phyloP scores from a whole-genome alignment of 164 flowering plant species.

The Kingdonia uniflora region DNA sequence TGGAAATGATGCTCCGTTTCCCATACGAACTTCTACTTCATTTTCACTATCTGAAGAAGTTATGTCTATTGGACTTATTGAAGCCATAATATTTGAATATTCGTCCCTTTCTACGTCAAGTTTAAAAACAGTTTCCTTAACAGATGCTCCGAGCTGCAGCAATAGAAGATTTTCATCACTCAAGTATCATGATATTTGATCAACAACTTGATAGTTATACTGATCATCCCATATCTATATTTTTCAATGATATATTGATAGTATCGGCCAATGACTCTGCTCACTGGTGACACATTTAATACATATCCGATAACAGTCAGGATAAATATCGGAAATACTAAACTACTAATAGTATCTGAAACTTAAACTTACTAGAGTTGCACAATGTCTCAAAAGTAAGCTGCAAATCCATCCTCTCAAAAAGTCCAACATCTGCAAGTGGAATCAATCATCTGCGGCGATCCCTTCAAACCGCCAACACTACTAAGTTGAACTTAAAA shows the following conservation, averaged over 20 bases:
- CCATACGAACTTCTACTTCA: constrained; percentile 26
- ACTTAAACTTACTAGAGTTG: constrained; percentile 17
- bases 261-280: no score
- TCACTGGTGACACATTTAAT: no score
- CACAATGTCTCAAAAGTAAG: constrained; percentile 12
- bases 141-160: constrained; percentile 17
- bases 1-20: constrained; percentile 9
- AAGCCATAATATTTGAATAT: constrained; percentile 10
- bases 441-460: not conserved
- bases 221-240: no score
- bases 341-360: not conserved
- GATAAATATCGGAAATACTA: not conserved
- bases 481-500: no score
- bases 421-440: constrained; percentile 12
- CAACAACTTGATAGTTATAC: not conserved
- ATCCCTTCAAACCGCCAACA: no score
- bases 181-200: not conserved
- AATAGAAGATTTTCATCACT: constrained; percentile 2
- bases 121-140: constrained; percentile 9
- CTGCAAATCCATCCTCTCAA: constrained; percentile 21
- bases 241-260: no score
- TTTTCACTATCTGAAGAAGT: constrained; percentile 67
- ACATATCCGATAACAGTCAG: not conserved
- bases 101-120: constrained; percentile 6
- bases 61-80: constrained; percentile 50